These are phyloP conservation scores for Pythium diclinum DNA, from an alignment of 352 stramenopile genomes.

Conservation along the genomic window DNA sequence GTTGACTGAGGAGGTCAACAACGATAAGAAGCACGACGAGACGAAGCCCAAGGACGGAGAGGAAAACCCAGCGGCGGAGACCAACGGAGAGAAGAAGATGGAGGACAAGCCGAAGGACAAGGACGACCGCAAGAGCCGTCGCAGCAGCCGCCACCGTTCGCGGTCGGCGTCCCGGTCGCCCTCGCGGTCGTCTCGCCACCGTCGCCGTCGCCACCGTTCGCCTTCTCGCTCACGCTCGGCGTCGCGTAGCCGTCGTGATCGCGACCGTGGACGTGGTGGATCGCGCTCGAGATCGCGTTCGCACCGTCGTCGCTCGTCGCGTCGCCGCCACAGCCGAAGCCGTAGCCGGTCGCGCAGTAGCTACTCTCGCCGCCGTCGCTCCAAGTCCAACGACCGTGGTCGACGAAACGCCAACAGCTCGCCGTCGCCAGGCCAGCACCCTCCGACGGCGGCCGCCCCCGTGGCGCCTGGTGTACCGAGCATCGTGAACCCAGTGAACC, in stretches of 20 bases:
- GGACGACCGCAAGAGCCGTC: conserved; percentile 29
- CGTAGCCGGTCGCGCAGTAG: conserved; percentile 37
- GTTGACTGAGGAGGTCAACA: background rate
- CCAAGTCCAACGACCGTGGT: conserved; percentile 50
- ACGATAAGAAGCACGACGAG: conserved; percentile 12
- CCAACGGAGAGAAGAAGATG: conserved; percentile 5
- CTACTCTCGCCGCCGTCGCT: conserved; percentile 50
- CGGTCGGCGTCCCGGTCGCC: conserved; percentile 55
- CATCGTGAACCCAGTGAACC: conserved; percentile 38
- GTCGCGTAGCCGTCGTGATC: conserved; percentile 40
- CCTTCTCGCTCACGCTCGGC: conserved; percentile 49
- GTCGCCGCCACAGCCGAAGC: conserved; percentile 47
- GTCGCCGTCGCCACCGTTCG: conserved; percentile 40
- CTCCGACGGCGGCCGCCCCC: conserved; percentile 17
- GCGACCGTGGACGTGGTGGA: conserved; percentile 17
- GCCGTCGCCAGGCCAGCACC: conserved; percentile 40
- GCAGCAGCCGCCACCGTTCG: conserved; percentile 52
- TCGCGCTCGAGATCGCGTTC: conserved; percentile 58
- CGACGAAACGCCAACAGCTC: conserved; percentile 56
- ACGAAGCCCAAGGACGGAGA: conserved; percentile 17
- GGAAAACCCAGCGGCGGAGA: conserved; percentile 5
- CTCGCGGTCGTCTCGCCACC: conserved; percentile 24
- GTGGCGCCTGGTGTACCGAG: conserved; percentile 9
- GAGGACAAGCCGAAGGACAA: conserved; percentile 13
- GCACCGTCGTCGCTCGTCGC: conserved; percentile 37